phyloP scores from a whole-genome alignment of 176 grass and related monocot genomes.

The Otatea glauca region DNA sequence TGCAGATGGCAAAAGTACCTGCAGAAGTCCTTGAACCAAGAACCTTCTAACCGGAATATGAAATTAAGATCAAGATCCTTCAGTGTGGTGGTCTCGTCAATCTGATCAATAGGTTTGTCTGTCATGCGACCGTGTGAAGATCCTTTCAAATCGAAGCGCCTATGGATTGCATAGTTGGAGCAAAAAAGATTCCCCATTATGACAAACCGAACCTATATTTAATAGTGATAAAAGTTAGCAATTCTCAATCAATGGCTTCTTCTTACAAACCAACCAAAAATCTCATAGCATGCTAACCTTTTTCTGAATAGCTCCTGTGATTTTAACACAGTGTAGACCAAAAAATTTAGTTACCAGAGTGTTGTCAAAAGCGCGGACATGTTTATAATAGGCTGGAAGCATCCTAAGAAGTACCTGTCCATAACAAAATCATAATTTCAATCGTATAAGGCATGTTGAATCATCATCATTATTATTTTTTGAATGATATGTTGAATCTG shows the following conservation, averaged over 20 bases:
- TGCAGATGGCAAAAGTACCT: slow-evolving; percentile 45
- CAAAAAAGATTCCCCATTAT: slow-evolving; percentile 92
- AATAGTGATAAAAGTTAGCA: not conserved
- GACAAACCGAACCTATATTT: slow-evolving; percentile 77
- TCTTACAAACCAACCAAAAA: no score
- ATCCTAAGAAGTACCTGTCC: slow-evolving; percentile 81
- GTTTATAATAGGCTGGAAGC: slow-evolving; percentile 87
- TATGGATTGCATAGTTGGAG: slow-evolving; percentile 60
- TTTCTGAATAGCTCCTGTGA: slow-evolving; percentile 75
- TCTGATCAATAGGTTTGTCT: slow-evolving; percentile 77
- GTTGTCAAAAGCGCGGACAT: slow-evolving; percentile 65
- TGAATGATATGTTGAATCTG: not conserved
- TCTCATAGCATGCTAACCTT: slow-evolving; percentile 57
- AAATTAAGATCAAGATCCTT: slow-evolving; percentile 95
- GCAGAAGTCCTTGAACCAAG: slow-evolving; percentile 74
- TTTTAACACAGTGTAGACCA: slow-evolving; percentile 78
- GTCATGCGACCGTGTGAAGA: slow-evolving; percentile 84
- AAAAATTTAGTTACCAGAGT: slow-evolving; percentile 87
- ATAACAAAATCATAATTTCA: slow-evolving; percentile 27
- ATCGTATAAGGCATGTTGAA: not conserved
- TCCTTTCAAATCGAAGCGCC: slow-evolving; percentile 82
- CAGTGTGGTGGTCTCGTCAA: slow-evolving; percentile 70
- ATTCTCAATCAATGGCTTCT: no score
- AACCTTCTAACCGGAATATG: slow-evolving; percentile 66
- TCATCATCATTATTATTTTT: no score